Evolutionary conservation across 306 rosid species (phyloP).

Genomic region (Phaseolus lunatus): DNA sequence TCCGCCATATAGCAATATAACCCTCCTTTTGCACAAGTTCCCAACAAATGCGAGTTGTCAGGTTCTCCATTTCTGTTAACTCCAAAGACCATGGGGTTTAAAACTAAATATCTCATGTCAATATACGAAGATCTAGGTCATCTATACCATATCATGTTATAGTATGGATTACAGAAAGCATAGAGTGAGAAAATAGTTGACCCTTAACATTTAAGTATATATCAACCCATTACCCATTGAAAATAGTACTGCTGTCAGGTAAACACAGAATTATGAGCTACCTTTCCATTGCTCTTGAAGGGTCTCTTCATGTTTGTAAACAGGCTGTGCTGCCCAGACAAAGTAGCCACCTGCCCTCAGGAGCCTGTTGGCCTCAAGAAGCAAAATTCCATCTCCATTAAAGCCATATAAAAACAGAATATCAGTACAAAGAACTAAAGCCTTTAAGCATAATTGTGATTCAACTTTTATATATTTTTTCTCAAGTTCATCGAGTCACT

Average conservation of each 20-base stretch:
- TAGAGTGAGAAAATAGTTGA: not conserved
- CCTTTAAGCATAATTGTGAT: conserved; percentile 35
- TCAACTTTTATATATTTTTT: not conserved
- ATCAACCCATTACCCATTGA: conserved; percentile 3
- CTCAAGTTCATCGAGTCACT: not conserved
- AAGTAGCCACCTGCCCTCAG: conserved; percentile 91
- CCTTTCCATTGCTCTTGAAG: conserved; percentile 92
- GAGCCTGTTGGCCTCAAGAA: conserved; percentile 86
- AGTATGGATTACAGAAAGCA: conserved; percentile 10
- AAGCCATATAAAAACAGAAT: conserved; percentile 43
- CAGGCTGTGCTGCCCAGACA: conserved; percentile 95
- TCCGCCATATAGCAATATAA: conserved; percentile 86
- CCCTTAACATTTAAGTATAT: conserved; percentile 12
- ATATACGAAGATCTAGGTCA: conserved; percentile 22
- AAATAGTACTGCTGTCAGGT: conserved; percentile 8
- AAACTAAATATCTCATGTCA: conserved; percentile 12
- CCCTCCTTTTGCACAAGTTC: conserved; percentile 81
- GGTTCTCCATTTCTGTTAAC: conserved; percentile 74
- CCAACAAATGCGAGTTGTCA: conserved; percentile 82
- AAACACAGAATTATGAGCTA: conserved; percentile 43
- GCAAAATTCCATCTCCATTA: conserved; percentile 84
- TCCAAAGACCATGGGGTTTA: conserved; percentile 30
- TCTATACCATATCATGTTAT: conserved; percentile 13
- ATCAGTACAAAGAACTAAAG: conserved; percentile 43
- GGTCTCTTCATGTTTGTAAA: conserved; percentile 73